Base-by-base conservation (phyloP, 768 basidiomycete species). In the Boletus rex-veris region DNA sequence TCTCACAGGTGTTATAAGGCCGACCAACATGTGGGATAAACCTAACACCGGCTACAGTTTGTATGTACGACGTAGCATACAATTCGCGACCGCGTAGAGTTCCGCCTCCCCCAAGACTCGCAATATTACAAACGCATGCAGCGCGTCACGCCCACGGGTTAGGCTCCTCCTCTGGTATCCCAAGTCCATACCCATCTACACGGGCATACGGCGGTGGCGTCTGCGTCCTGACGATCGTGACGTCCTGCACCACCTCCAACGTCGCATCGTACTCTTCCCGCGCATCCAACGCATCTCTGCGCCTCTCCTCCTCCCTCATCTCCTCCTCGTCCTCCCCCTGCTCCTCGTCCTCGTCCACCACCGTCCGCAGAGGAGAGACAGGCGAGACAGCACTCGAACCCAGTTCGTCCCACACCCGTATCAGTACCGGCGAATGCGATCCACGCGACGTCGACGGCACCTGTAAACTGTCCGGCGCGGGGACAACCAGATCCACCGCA, bases 401-500 rank as follows among this genome's bases (percentile, higher is more conserved):
- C 16, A 28, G n/a, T 10, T 58, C 55, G 18, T 64, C 62, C 70
- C 70, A 70, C 10, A 70, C 53, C 19, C 70, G 57, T 45, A 65
- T 64, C 28, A 71, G 26, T 18, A 24, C 52, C 3, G 62, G 60
- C 7, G 59, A 67, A 50, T 58, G 60, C 0, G 31, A 31, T 12
- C 50, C 50, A n/a, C 50, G 51, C 15, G 64, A 60, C 5, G 51
- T 48, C 16, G 64, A 48, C 1, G 63, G 64, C 12, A 61, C 58
- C 4, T 51, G 57, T 14, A 63, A 31, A 15, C 42, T 39, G 8
- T 69, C 61, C 14, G 47, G 40, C 7, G 58, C 58, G 6, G 67
- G 19, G 0, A 95, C 83, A 5, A 98, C 80, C 16, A 99, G 76
- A 64, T 99, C 96, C 2, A 98, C 86, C 1, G 95, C 94, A 58